Conservation (phyloP, 441 rosid species). For the Populus hybrid region DNA sequence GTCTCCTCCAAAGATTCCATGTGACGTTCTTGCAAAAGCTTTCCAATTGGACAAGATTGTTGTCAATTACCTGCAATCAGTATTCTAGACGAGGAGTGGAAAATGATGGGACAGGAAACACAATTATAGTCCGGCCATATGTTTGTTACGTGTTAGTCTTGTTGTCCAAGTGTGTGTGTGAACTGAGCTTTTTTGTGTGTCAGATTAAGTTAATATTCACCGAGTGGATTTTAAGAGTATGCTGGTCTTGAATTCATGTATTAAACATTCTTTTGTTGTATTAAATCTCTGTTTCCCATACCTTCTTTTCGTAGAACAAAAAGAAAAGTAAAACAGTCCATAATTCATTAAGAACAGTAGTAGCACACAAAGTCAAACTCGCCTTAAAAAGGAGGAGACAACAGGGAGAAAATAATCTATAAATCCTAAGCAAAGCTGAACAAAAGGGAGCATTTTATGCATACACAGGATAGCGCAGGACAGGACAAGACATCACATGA, state of each 20-base stretch:
- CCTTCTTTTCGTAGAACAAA: not conserved
- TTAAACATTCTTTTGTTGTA: not conserved
- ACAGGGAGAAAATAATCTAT: too few species aligned
- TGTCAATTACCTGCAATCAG: slow-evolving; percentile 13
- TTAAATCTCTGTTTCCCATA: not conserved
- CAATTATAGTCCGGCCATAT: too few species aligned
- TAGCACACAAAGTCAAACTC: not conserved
- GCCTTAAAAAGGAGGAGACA: not conserved
- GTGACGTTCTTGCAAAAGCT: slow-evolving; percentile 27
- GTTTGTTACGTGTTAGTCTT: too few species aligned
- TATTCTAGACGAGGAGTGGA: slow-evolving; percentile 11
- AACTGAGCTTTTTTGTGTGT: not conserved
- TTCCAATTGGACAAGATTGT: slow-evolving; percentile 19
- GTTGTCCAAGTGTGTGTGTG: too few species aligned
- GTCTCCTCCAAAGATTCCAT: slow-evolving; percentile 15
- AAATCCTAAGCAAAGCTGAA: not conserved
- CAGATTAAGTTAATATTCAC: too few species aligned
- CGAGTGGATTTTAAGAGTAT: not conserved
- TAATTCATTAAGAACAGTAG: not conserved
- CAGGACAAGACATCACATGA: not conserved
- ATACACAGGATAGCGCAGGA: not conserved
- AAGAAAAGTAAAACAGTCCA: not conserved
- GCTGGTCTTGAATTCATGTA: not conserved
- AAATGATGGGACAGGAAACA: not conserved
- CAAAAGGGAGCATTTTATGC: not conserved